Percentiles rank a stretch among this genome's conserved stretches.
Conservation (phyloP, 305 asterid genomes). For the Ajuga reptans region DNA sequence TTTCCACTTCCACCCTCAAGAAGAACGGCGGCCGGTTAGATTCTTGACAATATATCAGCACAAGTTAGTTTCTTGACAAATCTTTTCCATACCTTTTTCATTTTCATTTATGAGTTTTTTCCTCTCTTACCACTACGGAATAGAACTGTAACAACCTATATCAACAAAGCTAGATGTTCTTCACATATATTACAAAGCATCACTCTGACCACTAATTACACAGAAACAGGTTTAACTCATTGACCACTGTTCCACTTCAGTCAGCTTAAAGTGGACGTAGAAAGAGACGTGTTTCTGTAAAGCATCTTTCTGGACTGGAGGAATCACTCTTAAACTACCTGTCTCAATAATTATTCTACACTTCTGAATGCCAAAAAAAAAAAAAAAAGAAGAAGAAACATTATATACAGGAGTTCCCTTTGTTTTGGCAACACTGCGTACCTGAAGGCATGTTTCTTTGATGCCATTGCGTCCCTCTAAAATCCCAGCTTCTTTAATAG, state of each 20-base stretch:
- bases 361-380: background rate
- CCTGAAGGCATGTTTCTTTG: slow-evolving; percentile 99
- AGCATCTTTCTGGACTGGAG: slow-evolving; percentile 13
- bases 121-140: background rate
- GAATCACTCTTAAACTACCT: background rate
- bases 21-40: background rate
- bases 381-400: background rate
- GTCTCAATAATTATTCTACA: slow-evolving; percentile 16
- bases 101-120: background rate
- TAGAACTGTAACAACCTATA: background rate
- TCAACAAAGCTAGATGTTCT: background rate
- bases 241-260: slow-evolving; percentile 13
- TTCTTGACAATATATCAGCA: background rate
- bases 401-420: slow-evolving; percentile 11
- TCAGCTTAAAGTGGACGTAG: slow-evolving; percentile 10
- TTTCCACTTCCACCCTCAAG: background rate
- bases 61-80: background rate
- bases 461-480: slow-evolving; percentile 99
- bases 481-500: slow-evolving; percentile 98
- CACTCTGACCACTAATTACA: background rate
- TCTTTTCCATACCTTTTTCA: background rate
- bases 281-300: background rate
- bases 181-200: background rate
- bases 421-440: slow-evolving; percentile 23
- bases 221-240: background rate